These are phyloP conservation scores for Penicillium antarcticum DNA, from an alignment of 495 filamentous ascomycete species.

Conservation along the genomic window DNA sequence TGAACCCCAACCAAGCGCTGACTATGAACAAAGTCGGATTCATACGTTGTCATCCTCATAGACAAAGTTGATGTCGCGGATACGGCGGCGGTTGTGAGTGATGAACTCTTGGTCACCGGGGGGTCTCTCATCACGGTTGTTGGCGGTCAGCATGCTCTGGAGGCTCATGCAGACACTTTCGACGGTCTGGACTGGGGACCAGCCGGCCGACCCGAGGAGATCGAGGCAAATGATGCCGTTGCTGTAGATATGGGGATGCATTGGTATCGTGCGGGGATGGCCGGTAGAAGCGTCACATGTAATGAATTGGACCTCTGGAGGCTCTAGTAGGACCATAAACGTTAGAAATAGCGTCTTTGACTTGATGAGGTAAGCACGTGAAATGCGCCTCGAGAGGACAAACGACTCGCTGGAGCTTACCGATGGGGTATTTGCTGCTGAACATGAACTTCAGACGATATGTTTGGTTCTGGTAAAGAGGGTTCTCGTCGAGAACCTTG, in stretches of 20 bases:
- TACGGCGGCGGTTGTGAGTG: slow-evolving; percentile 67
- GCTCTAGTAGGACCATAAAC: slow-evolving; percentile 50
- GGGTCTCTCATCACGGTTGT: slow-evolving; percentile 83
- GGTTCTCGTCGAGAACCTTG: slow-evolving; percentile 83
- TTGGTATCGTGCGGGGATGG: slow-evolving; percentile 69
- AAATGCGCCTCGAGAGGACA: neutral
- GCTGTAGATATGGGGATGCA: slow-evolving; percentile 96
- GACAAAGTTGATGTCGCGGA: slow-evolving; percentile 81
- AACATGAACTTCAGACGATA: slow-evolving; percentile 90
- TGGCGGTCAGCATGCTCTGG: slow-evolving; percentile 96
- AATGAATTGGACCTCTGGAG: slow-evolving; percentile 90
- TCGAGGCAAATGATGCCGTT: slow-evolving; percentile 99
- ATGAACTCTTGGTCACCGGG: slow-evolving; percentile 86
- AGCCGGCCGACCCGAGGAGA: slow-evolving; percentile 80
- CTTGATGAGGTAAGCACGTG: neutral
- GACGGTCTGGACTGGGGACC: slow-evolving; percentile 95
- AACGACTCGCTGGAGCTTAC: slow-evolving; percentile 39
- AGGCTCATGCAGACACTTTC: slow-evolving; percentile 97
- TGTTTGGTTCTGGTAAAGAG: slow-evolving; percentile 75
- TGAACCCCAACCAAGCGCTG: neutral
- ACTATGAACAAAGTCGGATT: slow-evolving; percentile 7
- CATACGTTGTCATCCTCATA: slow-evolving; percentile 85
- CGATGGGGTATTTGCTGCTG: slow-evolving; percentile 81
- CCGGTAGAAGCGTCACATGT: slow-evolving; percentile 43
- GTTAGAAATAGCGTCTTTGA: neutral